Evolutionary conservation across 164 flowering plant species (phyloP).

Genomic region (Nymphaea colorata): DNA sequence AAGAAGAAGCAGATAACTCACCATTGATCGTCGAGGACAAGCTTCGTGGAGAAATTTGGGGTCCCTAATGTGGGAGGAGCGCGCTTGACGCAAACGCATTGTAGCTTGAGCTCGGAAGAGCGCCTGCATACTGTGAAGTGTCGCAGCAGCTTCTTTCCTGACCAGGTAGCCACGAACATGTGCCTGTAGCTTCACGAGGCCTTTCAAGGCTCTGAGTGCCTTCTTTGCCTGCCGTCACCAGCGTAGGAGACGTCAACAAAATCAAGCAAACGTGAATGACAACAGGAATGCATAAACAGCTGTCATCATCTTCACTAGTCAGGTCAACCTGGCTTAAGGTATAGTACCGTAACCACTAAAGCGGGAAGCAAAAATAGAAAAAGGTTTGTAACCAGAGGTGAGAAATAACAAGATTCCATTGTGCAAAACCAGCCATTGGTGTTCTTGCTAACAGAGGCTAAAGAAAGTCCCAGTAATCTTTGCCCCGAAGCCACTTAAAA

Average conservation of each 20-base stretch:
- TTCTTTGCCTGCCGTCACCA: slow-evolving; percentile 34
- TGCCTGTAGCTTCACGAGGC: slow-evolving; percentile 60
- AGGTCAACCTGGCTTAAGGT: too few relatives aligned
- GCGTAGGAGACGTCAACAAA: not conserved
- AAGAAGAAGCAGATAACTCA: slow-evolving; percentile 11
- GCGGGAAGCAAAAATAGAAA: too few relatives aligned
- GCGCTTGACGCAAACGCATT: slow-evolving; percentile 24
- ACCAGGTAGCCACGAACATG: slow-evolving; percentile 54
- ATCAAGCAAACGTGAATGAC: not conserved
- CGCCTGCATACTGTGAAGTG: slow-evolving; percentile 56
- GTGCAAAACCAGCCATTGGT: too few relatives aligned
- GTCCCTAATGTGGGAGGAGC: slow-evolving; percentile 9
- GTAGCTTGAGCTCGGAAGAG: slow-evolving; percentile 44
- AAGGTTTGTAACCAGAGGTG: too few relatives aligned
- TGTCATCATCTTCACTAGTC: not conserved
- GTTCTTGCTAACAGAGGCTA: too few relatives aligned
- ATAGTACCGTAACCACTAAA: too few relatives aligned
- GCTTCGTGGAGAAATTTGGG: slow-evolving; percentile 17
- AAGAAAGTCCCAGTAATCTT: too few relatives aligned
- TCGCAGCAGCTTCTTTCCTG: slow-evolving; percentile 38
- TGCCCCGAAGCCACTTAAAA: too few relatives aligned
- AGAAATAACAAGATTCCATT: too few relatives aligned
- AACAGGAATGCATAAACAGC: not conserved
- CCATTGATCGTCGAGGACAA: slow-evolving; percentile 27
- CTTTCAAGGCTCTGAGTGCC: slow-evolving; percentile 49